Conservation (phyloP, 441 rosid species). For the Erysimum pusillum region DNA sequence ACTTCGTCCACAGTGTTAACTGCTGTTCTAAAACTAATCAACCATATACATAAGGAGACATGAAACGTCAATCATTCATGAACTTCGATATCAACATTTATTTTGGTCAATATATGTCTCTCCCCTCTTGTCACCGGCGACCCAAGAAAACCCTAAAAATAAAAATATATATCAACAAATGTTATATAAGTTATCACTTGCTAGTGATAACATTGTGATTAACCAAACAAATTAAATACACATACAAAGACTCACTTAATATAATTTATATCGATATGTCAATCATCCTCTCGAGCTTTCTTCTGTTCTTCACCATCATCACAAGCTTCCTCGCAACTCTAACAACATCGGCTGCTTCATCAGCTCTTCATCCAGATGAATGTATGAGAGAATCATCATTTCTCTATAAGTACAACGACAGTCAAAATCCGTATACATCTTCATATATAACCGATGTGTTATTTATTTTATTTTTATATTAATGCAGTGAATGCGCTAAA, state of each 20-base stretch:
- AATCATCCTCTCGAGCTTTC: not conserved
- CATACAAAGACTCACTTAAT: not conserved
- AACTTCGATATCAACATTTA: too few relatives aligned
- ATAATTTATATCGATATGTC: not conserved
- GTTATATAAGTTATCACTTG: not conserved
- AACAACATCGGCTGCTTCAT: not conserved
- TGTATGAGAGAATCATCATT: not conserved
- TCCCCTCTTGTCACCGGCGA: too few relatives aligned
- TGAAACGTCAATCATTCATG: too few relatives aligned
- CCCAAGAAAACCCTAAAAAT: too few relatives aligned
- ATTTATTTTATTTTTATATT: not conserved
- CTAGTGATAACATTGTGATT: not conserved
- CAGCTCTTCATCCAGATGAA: slow-evolving; percentile 37
- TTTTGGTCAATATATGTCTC: too few relatives aligned
- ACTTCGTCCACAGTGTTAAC: too few relatives aligned
- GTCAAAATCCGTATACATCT: not conserved
- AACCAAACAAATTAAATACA: not conserved
- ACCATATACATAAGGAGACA: too few relatives aligned
- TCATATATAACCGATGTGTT: too few relatives aligned
- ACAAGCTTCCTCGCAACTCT: not conserved
- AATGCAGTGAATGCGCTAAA: slow-evolving; percentile 30
- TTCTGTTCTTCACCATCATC: slow-evolving; percentile 6
- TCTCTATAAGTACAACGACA: too few relatives aligned
- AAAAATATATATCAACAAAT: too few relatives aligned
- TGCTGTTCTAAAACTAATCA: too few relatives aligned